A percentile compares a stretch with the other conserved stretches of the same genome.
Conservation (phyloP, 805 yeast species). For the Kodamaea fukazawae region DNA sequence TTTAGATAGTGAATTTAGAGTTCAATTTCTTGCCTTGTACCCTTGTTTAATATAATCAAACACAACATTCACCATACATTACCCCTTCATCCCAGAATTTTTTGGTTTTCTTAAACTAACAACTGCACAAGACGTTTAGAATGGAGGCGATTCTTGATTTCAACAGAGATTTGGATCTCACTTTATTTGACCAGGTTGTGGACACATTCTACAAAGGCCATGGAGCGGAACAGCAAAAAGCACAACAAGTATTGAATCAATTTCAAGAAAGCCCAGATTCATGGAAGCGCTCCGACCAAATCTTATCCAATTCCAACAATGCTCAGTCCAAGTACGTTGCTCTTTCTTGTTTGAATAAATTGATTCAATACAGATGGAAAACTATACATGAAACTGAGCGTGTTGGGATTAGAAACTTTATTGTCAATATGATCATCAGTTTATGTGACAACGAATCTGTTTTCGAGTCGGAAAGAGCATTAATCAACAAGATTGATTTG, state of each 20-base stretch:
- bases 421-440: conserved; percentile 89
- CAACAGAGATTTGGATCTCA: conserved; percentile 76
- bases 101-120: too few relatives aligned
- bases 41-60: too few relatives aligned
- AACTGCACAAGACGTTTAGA: not conserved
- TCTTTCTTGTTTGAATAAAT: conserved; percentile 80
- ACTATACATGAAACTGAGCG: conserved; percentile 85
- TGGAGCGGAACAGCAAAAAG: conserved; percentile 64
- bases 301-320: conserved; percentile 71
- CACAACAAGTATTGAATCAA: conserved; percentile 67
- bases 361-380: conserved; percentile 93
- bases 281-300: conserved; percentile 92
- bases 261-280: conserved; percentile 94
- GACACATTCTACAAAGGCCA: conserved; percentile 79
- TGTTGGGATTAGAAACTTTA: conserved; percentile 87
- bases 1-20: too few relatives aligned
- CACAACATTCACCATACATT: too few relatives aligned
- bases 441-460: conserved; percentile 80
- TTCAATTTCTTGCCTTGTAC: too few relatives aligned
- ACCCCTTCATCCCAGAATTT: too few relatives aligned
- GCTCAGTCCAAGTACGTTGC: conserved; percentile 93
- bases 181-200: conserved; percentile 77
- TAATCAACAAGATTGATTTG: conserved; percentile 89
- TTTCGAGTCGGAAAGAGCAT: conserved; percentile 70
- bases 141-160: conserved; percentile 93